phyloP scores from a whole-genome alignment of 352 stramenopile species.

The Phytopythium sindhum region DNA sequence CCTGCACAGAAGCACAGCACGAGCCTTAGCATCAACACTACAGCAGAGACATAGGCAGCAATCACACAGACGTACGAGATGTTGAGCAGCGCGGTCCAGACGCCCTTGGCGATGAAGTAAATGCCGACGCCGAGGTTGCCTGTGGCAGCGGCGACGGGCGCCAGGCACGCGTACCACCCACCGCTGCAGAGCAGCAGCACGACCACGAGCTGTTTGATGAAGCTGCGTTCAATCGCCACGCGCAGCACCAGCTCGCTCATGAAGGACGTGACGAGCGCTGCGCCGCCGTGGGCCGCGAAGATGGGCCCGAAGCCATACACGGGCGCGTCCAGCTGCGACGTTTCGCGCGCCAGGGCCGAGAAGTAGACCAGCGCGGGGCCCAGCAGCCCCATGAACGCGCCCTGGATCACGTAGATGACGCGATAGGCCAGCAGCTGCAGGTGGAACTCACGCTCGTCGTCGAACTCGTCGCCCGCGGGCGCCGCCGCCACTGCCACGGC shows the following conservation, averaged over 20 bases:
- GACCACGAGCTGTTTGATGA: constrained; percentile 72
- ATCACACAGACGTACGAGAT: constrained; percentile 50
- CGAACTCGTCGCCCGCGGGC: constrained; percentile 14
- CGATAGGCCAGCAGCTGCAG: constrained; percentile 67
- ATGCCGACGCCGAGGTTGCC: constrained; percentile 63
- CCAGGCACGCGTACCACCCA: constrained; percentile 64
- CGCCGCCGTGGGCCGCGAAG: constrained; percentile 66
- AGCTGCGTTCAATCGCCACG: constrained; percentile 56
- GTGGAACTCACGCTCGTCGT: constrained; percentile 46
- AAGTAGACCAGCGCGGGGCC: constrained; percentile 67
- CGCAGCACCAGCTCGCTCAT: constrained; percentile 78
- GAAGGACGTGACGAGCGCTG: constrained; percentile 71
- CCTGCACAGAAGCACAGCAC: constrained; percentile 15
- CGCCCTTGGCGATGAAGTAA: constrained; percentile 74
- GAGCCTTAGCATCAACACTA: not conserved
- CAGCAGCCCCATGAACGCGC: constrained; percentile 61
- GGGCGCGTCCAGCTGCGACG: constrained; percentile 38
- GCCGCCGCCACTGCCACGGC: not conserved
- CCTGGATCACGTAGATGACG: constrained; percentile 64
- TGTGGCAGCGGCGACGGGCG: constrained; percentile 48
- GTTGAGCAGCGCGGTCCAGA: constrained; percentile 72
- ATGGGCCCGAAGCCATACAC: constrained; percentile 70
- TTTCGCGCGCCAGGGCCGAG: constrained; percentile 37
- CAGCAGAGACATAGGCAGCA: not conserved
- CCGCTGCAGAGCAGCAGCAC: constrained; percentile 51